Evolutionary conservation across 768 basidiomycete species (phyloP).

Genomic region (Mycena rosella): DNA sequence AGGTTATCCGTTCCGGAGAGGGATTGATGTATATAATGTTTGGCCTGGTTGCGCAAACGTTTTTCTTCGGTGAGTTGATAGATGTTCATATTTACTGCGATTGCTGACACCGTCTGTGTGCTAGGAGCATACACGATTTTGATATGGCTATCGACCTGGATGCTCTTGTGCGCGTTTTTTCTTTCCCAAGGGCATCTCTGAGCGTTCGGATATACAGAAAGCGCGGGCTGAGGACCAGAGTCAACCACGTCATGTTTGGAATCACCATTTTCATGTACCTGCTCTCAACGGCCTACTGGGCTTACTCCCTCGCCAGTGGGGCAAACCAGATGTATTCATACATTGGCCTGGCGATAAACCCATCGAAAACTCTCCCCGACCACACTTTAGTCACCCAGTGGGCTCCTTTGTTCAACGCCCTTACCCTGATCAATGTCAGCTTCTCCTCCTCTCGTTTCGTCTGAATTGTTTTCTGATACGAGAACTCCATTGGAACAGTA

Average conservation of each 20-base stretch:
- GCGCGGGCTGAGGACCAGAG: background rate
- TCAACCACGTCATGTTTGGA: slow-evolving; percentile 18
- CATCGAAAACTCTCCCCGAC: background rate
- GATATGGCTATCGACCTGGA: slow-evolving; percentile 5
- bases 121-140: slow-evolving; percentile 6
- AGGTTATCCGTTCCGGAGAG: background rate
- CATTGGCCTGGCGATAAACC: slow-evolving; percentile 17
- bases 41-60: slow-evolving; percentile 14
- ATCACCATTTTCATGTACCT: slow-evolving; percentile 20
- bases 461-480: background rate
- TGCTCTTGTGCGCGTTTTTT: background rate
- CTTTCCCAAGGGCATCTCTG: background rate
- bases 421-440: slow-evolving; percentile 28
- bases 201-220: background rate
- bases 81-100: too few species aligned
- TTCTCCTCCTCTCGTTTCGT: background rate
- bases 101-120: too few species aligned
- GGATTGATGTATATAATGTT: background rate
- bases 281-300: slow-evolving; percentile 23
- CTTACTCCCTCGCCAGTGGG: slow-evolving; percentile 20
- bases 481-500: slow-evolving; percentile 20
- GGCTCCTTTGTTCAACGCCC: slow-evolving; percentile 31
- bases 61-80: slow-evolving; percentile 19
- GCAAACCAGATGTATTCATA: slow-evolving; percentile 14
- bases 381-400: slow-evolving; percentile 28